phyloP scores from a whole-genome alignment of 345 rosid genomes.

The Jatropha curcas region DNA sequence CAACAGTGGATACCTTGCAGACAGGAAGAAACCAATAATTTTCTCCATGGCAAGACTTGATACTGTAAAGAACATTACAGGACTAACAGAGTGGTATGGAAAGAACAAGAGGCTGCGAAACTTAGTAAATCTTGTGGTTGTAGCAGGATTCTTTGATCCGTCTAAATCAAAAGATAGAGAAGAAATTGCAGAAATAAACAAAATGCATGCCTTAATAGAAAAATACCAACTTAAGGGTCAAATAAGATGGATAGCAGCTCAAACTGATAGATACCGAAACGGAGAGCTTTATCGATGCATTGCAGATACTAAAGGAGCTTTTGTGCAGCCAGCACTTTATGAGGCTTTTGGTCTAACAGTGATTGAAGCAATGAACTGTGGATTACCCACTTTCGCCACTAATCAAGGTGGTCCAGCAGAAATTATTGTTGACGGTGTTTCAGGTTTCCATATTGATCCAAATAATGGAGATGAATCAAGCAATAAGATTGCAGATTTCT shows the following conservation, averaged over 20 bases:
- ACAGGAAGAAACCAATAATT: slow-evolving; percentile 73
- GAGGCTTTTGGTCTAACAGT: slow-evolving; percentile 97
- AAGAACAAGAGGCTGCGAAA: slow-evolving; percentile 70
- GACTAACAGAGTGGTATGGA: slow-evolving; percentile 93
- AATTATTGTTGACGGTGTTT: slow-evolving; percentile 82
- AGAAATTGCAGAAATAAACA: slow-evolving; percentile 78
- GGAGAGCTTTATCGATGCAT: slow-evolving; percentile 88
- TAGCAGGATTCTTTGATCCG: slow-evolving; percentile 86
- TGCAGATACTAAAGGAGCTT: slow-evolving; percentile 91
- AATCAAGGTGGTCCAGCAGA: slow-evolving; percentile 96
- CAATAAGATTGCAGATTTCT: slow-evolving; percentile 71
- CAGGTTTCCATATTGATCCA: slow-evolving; percentile 89
- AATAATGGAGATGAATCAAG: slow-evolving; percentile 76
- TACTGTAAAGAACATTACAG: slow-evolving; percentile 80
- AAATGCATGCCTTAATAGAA: slow-evolving; percentile 75
- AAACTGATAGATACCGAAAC: slow-evolving; percentile 78
- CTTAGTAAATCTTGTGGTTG: slow-evolving; percentile 81
- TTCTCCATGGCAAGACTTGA: slow-evolving; percentile 99
- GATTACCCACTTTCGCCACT: slow-evolving; percentile 89
- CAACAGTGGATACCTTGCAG: slow-evolving; percentile 80
- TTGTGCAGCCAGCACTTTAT: slow-evolving; percentile 91
- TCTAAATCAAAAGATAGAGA: slow-evolving; percentile 83
- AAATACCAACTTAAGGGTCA: slow-evolving; percentile 77
- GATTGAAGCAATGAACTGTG: slow-evolving; percentile 97
- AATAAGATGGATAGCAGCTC: slow-evolving; percentile 95